These are phyloP conservation scores for Ganoderma sp. DNA, from an alignment of 1,284 basidiomycete genomes.

Conservation along the genomic window DNA sequence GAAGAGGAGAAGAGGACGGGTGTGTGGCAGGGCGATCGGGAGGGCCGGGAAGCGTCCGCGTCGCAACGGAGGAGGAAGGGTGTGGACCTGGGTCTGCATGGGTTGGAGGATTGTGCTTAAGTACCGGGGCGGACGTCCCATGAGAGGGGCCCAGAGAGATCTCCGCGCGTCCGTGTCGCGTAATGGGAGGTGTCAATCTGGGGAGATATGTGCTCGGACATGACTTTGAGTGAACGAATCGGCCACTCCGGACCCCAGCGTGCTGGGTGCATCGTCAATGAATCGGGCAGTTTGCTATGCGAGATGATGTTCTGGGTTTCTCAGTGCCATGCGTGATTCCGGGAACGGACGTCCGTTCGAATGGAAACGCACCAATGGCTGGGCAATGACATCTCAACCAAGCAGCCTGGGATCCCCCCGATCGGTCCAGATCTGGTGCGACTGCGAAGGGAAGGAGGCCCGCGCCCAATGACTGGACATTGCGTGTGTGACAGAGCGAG, in stretches of 20 bases:
- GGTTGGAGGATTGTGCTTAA: conserved; percentile 20
- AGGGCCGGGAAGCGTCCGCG: conserved; percentile 25
- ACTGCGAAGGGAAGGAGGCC: conserved; percentile 13
- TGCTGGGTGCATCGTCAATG: conserved; percentile 24
- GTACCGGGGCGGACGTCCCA: conserved; percentile 22
- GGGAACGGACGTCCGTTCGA: conserved; percentile 25
- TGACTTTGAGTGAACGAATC: conserved; percentile 33
- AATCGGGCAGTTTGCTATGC: conserved; percentile 29
- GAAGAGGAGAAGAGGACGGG: conserved; percentile 20
- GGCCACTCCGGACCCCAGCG: conserved; percentile 27
- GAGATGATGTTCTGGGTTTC: conserved; percentile 27
- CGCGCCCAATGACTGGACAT: conserved; percentile 3
- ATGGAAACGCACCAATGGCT: conserved; percentile 24
- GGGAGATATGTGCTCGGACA: conserved; percentile 30
- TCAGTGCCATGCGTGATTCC: conserved; percentile 28
- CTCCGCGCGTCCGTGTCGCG: conserved; percentile 29
- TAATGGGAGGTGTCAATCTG: conserved; percentile 30
- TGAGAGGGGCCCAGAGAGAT: conserved; percentile 15
- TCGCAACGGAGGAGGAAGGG: conserved; percentile 15
- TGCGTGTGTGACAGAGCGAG: conserved; percentile 1
- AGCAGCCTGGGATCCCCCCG: conserved; percentile 17
- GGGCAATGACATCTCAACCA: conserved; percentile 21
- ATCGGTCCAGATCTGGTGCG: conserved; percentile 20
- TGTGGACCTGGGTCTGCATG: conserved; percentile 18
- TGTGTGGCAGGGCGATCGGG: conserved; percentile 24